Evolutionary conservation across 768 basidiomycete species (phyloP), one percentile per base, ranked within the genome.

Genomic region (Termitomyces sp.): DNA sequence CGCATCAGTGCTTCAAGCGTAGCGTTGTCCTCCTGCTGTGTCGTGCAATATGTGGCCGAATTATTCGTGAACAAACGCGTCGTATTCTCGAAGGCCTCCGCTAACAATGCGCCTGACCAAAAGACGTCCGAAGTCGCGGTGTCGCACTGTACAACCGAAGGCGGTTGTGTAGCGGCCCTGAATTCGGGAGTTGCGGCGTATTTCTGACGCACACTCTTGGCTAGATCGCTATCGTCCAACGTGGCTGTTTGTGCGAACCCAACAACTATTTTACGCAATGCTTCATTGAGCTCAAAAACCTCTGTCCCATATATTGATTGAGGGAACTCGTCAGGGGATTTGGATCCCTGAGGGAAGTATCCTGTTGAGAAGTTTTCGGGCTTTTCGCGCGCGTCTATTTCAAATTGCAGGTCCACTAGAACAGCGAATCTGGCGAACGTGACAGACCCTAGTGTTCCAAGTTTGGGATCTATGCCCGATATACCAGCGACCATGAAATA

Each of bases 11-110:
- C 52, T 20, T 53, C 56, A 3, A 57, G 52, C 16, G 45, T 16
- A 12, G 56, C 56, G 15, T 57, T 57, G 33, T 57, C 56, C 42
- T 57, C 56, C 27, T 57, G 56, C 36, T 57, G 56, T 3, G 56
- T 57, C 4, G 52, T 38, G 38, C 56, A 57, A 42, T 57, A 57
- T 15, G 45, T 48, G 18, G 48, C 56, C 22, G 56, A 53, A 3
- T 48, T 48, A 12, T 57, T 57, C 5, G 56, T 57, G 36, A 57
- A 57, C 27, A 57, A 22, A 12, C 15, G 15, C 2, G 52, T 54
- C 5, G 56, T 57, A n/a, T 46, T 11, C 33, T 25, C 25, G 32
- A 56, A 56, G n/a, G 23, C 48, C 36, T 35, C 33, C 10, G 27
- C 52, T 3, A 57, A 38, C 20, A 57, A n/a, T 5, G 10, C 10